Evolutionary conservation across 2,329 filamentous ascomycete genomes (phyloP).

Genomic region (Fusarium decemcellulare): DNA sequence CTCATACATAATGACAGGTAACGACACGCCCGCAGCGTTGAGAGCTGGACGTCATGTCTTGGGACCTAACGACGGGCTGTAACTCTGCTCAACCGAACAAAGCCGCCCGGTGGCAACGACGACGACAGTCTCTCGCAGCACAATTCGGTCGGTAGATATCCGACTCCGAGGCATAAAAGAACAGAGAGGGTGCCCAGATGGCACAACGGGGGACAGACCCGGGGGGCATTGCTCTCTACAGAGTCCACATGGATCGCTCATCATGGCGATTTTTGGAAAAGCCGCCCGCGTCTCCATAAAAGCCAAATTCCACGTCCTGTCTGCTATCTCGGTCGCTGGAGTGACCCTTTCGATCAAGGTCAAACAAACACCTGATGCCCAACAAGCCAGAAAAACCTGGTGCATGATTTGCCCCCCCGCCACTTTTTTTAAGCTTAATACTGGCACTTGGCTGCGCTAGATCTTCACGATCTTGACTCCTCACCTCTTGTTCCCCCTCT

Average conservation of each 20-base stretch:
- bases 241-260: neutral
- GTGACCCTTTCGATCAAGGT: no score
- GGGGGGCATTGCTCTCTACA: neutral
- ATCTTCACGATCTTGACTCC: neutral
- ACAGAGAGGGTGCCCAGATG: no score
- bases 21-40: no score
- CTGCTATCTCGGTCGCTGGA: no score
- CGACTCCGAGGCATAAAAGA: no score
- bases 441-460: neutral
- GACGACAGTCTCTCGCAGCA: neutral
- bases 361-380: no score
- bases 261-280: neutral
- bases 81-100: no score
- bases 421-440: conserved; percentile 16
- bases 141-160: neutral
- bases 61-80: no score
- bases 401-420: neutral
- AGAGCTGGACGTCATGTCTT: no score
- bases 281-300: neutral
- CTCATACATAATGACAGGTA: no score
- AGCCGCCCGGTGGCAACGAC: no score
- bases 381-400: no score
- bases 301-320: neutral
- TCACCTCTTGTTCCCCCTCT: neutral
- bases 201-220: neutral